Evolutionary conservation across 441 rosid species (phyloP).

Genomic region (Euphorbia celastroides): DNA sequence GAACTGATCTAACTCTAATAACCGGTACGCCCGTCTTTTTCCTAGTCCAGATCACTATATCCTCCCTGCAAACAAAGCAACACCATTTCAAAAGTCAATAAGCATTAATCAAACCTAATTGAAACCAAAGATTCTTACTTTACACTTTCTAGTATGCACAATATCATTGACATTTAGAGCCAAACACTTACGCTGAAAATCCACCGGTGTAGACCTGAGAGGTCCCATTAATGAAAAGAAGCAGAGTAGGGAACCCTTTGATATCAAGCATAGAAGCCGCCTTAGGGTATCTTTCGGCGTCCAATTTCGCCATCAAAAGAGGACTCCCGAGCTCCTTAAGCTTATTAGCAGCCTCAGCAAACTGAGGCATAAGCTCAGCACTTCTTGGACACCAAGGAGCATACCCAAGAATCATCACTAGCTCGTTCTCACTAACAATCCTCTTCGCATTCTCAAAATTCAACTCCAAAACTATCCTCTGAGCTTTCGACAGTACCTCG

Average conservation of each 20-base stretch:
- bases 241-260: slow-evolving; percentile 78
- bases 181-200: slow-evolving; percentile 51
- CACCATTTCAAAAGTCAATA: slow-evolving; percentile 6
- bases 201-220: slow-evolving; percentile 76
- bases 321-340: slow-evolving; percentile 53
- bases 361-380: slow-evolving; percentile 92
- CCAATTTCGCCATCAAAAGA: slow-evolving; percentile 78
- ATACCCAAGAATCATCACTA: slow-evolving; percentile 67
- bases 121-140: no score
- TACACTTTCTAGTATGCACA: no score
- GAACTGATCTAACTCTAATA: slow-evolving; percentile 39
- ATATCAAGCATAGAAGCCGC: slow-evolving; percentile 69
- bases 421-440: slow-evolving; percentile 45
- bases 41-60: slow-evolving; percentile 74
- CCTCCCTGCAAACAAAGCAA: slow-evolving; percentile 47
- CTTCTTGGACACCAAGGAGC: slow-evolving; percentile 91
- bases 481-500: slow-evolving; percentile 64
- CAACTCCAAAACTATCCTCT: slow-evolving; percentile 75
- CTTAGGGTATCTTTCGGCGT: slow-evolving; percentile 74
- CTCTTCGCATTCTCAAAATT: slow-evolving; percentile 50
- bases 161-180: no score
- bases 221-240: slow-evolving; percentile 67
- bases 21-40: slow-evolving; percentile 74
- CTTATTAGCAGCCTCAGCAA: slow-evolving; percentile 77
- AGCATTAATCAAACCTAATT: background rate